Conservation (phyloP, 306 rosid genomes). For the Cicer yamashitae region DNA sequence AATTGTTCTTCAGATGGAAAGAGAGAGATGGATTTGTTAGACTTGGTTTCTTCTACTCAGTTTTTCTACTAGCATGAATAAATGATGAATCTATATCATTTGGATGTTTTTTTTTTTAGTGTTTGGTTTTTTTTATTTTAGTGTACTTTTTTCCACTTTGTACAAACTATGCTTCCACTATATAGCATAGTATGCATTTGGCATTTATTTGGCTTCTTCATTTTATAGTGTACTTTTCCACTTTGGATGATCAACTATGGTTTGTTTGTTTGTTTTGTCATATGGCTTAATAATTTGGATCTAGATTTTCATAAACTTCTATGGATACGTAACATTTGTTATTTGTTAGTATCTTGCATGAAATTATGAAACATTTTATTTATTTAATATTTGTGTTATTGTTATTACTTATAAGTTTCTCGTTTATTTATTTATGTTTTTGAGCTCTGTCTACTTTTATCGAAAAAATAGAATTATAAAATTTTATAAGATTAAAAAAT, state of each 20-base stretch:
- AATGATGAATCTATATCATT: slow-evolving; percentile 8
- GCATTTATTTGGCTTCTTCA: background rate
- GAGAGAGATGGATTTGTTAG: slow-evolving; percentile 73
- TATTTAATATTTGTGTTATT: no score
- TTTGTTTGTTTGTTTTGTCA: background rate
- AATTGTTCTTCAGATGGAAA: slow-evolving; percentile 34
- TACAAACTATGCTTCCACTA: background rate
- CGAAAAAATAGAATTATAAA: no score
- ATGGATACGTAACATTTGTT: no score
- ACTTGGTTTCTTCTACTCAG: slow-evolving; percentile 52
- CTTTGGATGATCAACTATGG: background rate
- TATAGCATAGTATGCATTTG: background rate
- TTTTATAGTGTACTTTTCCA: background rate
- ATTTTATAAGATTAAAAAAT: no score
- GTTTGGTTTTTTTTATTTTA: background rate
- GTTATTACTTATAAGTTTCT: no score
- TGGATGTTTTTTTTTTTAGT: background rate
- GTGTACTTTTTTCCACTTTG: background rate
- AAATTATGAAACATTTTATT: background rate
- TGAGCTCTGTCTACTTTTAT: no score
- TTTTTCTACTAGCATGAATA: background rate
- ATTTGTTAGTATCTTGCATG: background rate
- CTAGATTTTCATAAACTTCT: no score
- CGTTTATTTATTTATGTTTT: no score
- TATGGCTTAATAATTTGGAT: background rate